Evolutionary conservation across 1,284 basidiomycete genomes (phyloP), one percentile per base, ranked within the genome.

Genomic region (Microbotryum violaceum): DNA sequence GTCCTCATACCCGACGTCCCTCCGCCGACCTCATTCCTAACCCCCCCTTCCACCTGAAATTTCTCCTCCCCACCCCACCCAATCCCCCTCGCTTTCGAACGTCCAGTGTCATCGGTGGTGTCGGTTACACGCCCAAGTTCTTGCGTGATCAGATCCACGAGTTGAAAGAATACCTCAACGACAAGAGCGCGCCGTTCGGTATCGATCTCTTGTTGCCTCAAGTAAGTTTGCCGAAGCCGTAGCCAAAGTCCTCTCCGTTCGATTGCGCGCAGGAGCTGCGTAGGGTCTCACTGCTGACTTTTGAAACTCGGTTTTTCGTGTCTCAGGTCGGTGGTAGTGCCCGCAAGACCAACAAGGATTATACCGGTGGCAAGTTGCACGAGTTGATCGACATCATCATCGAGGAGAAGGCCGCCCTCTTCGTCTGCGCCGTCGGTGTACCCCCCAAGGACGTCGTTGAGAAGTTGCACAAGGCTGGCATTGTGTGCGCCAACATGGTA

Each of bases 381-480:
- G 85, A 87, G 31, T 82, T 92, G 46, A 81, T 92, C 58, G 82
- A 89, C 64, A 85, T 92, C 57, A 90, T 93, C 72, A 89, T 92
- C 73, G 86, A 91, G 62, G 88, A 91, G 76, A 87, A 86, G 72
- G 78, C 87, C 0, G 77, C 81, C 25, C 81, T 93, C 8, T 93
- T 93, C 73, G 90, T 93, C 57, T 91, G 85, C 66, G 90, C 88
- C 37, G 81, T 89, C 54, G 90, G 90, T 67, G 84, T 92, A 3
- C 90, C 90, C 1, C 87, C 90, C 6, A 82, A 82, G 70, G 79
- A 82, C 65, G 84, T 81, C 25, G 88, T 92, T 27, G 87, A 91
- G 49, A 82, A 79, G 69, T 79, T 92, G 45, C 90, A 92, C 78
- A 49, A 29, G 27, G 49, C 49, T 6, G 49, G 49, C 8, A 50